Evolutionary conservation across 1,284 basidiomycete genomes (phyloP).

Genomic region (Gymnopus androsaceus): DNA sequence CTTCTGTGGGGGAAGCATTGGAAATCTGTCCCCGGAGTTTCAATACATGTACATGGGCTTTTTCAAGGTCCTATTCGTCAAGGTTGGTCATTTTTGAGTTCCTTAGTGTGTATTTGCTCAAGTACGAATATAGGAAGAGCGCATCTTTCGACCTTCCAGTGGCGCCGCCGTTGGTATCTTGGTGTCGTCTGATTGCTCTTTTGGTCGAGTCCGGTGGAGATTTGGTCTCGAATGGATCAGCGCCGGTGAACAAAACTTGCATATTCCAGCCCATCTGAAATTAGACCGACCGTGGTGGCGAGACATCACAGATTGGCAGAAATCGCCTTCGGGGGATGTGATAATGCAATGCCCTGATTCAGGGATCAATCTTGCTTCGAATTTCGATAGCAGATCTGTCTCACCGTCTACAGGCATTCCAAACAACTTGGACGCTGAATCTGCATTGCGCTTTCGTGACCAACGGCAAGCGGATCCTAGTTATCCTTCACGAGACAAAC

Average conservation of each 20-base stretch:
- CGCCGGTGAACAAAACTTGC: slow-evolving; percentile 10
- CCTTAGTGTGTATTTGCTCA: neutral
- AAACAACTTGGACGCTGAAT: neutral
- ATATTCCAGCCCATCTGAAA: neutral
- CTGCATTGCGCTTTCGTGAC: neutral
- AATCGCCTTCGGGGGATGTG: neutral
- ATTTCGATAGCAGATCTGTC: too few relatives aligned
- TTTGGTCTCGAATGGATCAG: slow-evolving; percentile 11
- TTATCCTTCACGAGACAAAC: neutral
- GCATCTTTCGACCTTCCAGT: neutral
- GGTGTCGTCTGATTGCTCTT: neutral
- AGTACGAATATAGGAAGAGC: neutral
- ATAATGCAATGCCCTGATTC: neutral
- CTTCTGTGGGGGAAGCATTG: neutral
- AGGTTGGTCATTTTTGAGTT: neutral
- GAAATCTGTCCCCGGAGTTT: slow-evolving; percentile 3
- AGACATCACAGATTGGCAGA: neutral
- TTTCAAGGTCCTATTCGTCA: neutral
- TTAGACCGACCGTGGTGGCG: slow-evolving; percentile 13
- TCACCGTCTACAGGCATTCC: too few relatives aligned
- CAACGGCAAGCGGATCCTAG: neutral
- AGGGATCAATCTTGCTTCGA: neutral
- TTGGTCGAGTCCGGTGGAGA: slow-evolving; percentile 3
- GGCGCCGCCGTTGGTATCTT: neutral
- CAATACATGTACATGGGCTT: slow-evolving; percentile 12